phyloP scores from a whole-genome alignment of 2,329 filamentous ascomycete genomes.

The Aureobasidium sp. region DNA sequence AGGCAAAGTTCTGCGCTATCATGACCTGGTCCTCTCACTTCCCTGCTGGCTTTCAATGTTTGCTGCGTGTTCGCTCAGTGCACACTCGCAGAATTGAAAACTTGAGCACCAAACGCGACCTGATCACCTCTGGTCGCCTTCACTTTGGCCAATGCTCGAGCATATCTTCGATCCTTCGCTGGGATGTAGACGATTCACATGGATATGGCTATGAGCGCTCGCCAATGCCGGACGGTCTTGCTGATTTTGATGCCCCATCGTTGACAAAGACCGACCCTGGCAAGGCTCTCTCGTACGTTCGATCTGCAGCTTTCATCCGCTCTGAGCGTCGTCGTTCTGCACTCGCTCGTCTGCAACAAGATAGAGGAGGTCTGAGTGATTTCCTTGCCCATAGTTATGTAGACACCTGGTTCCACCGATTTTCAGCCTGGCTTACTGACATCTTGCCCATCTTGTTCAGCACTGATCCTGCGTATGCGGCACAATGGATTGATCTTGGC shows the following conservation, averaged over 20 bases:
- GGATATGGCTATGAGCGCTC: conserved; percentile 1
- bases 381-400: neutral
- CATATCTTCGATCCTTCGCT: neutral
- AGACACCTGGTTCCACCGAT: neutral
- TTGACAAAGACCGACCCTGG: neutral
- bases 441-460: neutral
- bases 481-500: neutral
- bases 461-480: neutral
- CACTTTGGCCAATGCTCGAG: neutral
- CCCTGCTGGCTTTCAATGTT: neutral
- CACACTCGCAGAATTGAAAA: neutral
- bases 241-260: neutral
- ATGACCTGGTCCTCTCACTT: neutral
- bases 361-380: neutral
- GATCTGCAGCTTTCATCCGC: neutral
- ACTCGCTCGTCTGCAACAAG: neutral
- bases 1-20: neutral
- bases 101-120: neutral
- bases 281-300: neutral
- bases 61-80: neutral
- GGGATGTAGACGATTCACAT: neutral
- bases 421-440: neutral
- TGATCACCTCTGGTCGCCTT: neutral
- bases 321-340: neutral
- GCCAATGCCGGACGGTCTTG: neutral